Conservation (phyloP, 345 rosid genomes). For the Eucalyptus cloeziana region DNA sequence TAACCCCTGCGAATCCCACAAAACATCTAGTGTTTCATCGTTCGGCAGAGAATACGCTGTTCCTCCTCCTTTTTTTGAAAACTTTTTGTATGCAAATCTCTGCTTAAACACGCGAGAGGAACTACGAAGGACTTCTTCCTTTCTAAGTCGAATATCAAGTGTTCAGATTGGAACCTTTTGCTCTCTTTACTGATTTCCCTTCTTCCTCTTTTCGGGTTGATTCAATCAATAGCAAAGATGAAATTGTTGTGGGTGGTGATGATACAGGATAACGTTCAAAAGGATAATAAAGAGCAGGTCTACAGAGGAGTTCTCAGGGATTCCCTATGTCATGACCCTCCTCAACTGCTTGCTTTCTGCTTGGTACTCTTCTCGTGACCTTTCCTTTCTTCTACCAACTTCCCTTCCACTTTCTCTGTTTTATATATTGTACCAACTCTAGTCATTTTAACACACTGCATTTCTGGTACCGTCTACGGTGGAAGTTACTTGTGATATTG, state of each 20-base stretch:
- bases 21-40: neutral
- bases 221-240: neutral
- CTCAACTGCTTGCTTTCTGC: slow-evolving; percentile 97
- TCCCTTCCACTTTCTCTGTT: neutral
- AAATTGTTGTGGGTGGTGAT: neutral
- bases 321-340: slow-evolving; percentile 92
- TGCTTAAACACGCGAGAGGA: neutral
- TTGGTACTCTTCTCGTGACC: slow-evolving; percentile 32
- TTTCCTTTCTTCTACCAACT: neutral
- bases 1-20: neutral
- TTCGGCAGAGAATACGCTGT: neutral
- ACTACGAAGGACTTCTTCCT: neutral
- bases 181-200: neutral
- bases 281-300: slow-evolving; percentile 57
- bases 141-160: neutral
- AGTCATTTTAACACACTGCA: neutral
- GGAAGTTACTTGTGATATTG: neutral
- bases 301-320: slow-evolving; percentile 88
- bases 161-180: neutral
- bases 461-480: neutral
- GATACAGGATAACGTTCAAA: slow-evolving; percentile 73
- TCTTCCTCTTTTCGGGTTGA: neutral
- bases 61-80: neutral
- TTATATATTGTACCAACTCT: neutral
- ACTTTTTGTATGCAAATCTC: neutral